Conservation (phyloP, 192 early-diverging fungal species). For the Entomortierella lignicola region DNA sequence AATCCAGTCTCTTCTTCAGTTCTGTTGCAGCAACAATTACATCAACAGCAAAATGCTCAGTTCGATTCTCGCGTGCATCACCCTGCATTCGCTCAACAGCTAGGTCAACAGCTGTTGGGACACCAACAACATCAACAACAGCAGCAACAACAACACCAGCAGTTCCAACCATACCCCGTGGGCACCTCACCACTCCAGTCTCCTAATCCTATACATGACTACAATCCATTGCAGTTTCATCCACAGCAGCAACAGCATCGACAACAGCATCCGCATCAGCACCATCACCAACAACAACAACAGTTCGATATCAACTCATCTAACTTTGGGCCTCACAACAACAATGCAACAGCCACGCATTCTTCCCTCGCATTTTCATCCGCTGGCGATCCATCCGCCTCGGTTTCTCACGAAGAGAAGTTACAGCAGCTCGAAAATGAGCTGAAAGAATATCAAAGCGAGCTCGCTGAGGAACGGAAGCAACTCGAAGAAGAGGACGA, state of each 20-base stretch:
- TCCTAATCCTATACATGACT: conserved; percentile 11
- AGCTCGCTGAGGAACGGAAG: conserved; percentile 23
- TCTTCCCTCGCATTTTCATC: background rate
- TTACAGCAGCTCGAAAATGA: conserved; percentile 31
- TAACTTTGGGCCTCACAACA: background rate
- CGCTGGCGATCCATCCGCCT: background rate
- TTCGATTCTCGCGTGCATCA: conserved; percentile 17
- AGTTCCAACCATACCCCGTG: conserved; percentile 7
- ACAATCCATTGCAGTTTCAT: conserved; percentile 6
- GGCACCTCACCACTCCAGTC: conserved; percentile 6
- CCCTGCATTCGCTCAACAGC: conserved; percentile 16
- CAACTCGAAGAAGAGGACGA: conserved; percentile 13
- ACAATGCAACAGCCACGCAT: conserved; percentile 1
- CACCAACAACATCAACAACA: conserved; percentile 18
- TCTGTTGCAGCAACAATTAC: conserved; percentile 20
- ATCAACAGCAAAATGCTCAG: conserved; percentile 11
- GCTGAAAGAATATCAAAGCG: conserved; percentile 29
- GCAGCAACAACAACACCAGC: conserved; percentile 11
- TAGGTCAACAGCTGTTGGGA: conserved; percentile 6
- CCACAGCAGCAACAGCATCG: background rate
- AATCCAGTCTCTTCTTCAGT: conserved; percentile 24
- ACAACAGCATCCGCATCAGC: background rate
- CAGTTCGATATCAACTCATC: background rate
- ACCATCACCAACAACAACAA: background rate
- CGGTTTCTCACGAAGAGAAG: conserved; percentile 39